Evolutionary conservation across 2,329 filamentous ascomycete genomes (phyloP).

Genomic region (Fusarium luffae): DNA sequence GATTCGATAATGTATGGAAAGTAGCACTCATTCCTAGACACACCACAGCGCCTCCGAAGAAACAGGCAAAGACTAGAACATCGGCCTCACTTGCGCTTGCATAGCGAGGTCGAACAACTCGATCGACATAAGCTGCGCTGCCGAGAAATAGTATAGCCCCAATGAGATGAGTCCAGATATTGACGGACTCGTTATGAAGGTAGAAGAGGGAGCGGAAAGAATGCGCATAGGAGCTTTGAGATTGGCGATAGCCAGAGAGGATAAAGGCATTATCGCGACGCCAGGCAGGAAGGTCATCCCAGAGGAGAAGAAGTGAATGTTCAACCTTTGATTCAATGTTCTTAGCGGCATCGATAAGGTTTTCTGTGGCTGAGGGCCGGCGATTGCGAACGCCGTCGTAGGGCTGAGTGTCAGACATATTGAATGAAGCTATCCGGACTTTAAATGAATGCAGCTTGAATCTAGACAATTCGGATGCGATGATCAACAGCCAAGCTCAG

Average conservation of each 20-base stretch:
- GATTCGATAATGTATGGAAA: slow-evolving; percentile 87
- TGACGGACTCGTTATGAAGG: slow-evolving; percentile 71
- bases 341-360: slow-evolving; percentile 42
- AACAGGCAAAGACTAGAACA: slow-evolving; percentile 78
- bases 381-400: slow-evolving; percentile 43
- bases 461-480: background rate
- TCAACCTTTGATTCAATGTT: slow-evolving; percentile 55
- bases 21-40: slow-evolving; percentile 86
- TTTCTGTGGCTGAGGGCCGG: slow-evolving; percentile 45
- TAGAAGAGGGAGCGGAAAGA: slow-evolving; percentile 62
- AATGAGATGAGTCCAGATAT: slow-evolving; percentile 72
- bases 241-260: slow-evolving; percentile 63
- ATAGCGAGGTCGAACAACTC: slow-evolving; percentile 72
- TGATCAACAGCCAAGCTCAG: background rate
- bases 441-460: background rate
- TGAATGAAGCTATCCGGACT: slow-evolving; percentile 37
- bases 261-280: slow-evolving; percentile 70
- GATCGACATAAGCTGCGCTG: slow-evolving; percentile 64
- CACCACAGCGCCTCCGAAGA: slow-evolving; percentile 77
- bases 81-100: slow-evolving; percentile 70
- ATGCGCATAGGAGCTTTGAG: slow-evolving; percentile 59
- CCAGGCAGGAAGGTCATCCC: slow-evolving; percentile 69
- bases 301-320: slow-evolving; percentile 59
- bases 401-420: slow-evolving; percentile 18
- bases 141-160: slow-evolving; percentile 71